A percentile compares a stretch with the other conserved stretches of the same genome.
Conservation (phyloP, 2,329 filamentous ascomycete species). For the Beauveria pseudobassiana region DNA sequence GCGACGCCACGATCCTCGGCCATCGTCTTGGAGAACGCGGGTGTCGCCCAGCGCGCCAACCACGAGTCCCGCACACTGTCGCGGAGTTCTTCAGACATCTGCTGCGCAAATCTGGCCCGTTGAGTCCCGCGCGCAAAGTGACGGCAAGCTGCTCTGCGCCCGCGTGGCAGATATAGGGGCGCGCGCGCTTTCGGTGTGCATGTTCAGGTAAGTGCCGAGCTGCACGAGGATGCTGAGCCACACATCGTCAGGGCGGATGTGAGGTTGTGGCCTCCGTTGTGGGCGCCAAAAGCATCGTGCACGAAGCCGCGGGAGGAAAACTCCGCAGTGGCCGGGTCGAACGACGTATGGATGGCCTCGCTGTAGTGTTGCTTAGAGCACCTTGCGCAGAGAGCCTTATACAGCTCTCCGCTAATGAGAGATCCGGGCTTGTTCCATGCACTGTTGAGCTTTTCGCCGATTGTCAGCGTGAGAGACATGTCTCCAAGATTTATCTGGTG, state of each 20-base stretch:
- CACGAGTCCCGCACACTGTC: neutral
- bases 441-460: no score
- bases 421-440: no score
- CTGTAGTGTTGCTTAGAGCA: neutral
- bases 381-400: neutral
- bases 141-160: neutral
- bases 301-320: slow-evolving; percentile 30
- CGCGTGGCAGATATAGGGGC: neutral
- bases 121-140: neutral
- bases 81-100: neutral
- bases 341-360: neutral
- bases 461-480: no score
- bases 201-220: slow-evolving; percentile 35
- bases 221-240: slow-evolving; percentile 43
- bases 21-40: slow-evolving; percentile 41
- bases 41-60: slow-evolving; percentile 39
- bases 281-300: slow-evolving; percentile 25
- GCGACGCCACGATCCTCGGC: slow-evolving; percentile 32
- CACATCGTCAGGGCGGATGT: slow-evolving; percentile 41
- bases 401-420: no score
- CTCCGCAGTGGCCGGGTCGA: neutral
- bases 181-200: slow-evolving; percentile 22
- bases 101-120: slow-evolving; percentile 16
- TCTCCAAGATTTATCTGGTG: no score
- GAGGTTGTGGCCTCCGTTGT: slow-evolving; percentile 35